These are phyloP conservation scores for Schwanniomyces pseudopolymorphus DNA, from an alignment of 805 yeast species.

Conservation along the genomic window DNA sequence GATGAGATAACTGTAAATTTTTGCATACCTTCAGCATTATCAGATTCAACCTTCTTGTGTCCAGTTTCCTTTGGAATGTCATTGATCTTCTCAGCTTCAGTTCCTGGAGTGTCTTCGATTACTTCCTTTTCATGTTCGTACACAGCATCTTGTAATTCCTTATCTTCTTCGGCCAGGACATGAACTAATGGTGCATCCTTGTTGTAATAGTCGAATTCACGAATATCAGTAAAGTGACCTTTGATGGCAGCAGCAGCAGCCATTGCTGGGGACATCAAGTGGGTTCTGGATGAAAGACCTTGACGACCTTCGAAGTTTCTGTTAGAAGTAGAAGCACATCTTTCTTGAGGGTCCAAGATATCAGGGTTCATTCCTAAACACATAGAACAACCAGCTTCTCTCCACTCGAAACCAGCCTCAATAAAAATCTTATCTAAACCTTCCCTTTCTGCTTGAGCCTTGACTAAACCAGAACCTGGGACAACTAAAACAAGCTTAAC, in stretches of 20 bases:
- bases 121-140: conserved; percentile 71
- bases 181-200: conserved; percentile 60
- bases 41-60: conserved; percentile 30
- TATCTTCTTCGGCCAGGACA: conserved; percentile 45
- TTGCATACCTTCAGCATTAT: conserved; percentile 55
- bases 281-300: conserved; percentile 95
- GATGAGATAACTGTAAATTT: conserved; percentile 76
- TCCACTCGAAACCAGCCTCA: conserved; percentile 96
- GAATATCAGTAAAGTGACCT: conserved; percentile 88
- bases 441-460: conserved; percentile 89
- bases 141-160: conserved; percentile 65
- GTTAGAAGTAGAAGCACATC: conserved; percentile 98
- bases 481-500: conserved; percentile 87
- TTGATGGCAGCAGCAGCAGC: conserved; percentile 97
- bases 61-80: conserved; percentile 57
- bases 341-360: conserved; percentile 88
- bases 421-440: conserved; percentile 89
- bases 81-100: conserved; percentile 55
- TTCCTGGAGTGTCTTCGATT: conserved; percentile 52
- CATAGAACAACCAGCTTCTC: conserved; percentile 99
- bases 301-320: conserved; percentile 99
- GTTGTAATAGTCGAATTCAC: conserved; percentile 68
- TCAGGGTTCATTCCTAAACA: conserved; percentile 99
- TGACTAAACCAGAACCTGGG: conserved; percentile 96
- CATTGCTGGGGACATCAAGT: conserved; percentile 98